Percentiles rank a stretch among this genome's conserved stretches.
Conservation (phyloP, 2,329 filamentous ascomycete species). For the Alternaria panax region DNA sequence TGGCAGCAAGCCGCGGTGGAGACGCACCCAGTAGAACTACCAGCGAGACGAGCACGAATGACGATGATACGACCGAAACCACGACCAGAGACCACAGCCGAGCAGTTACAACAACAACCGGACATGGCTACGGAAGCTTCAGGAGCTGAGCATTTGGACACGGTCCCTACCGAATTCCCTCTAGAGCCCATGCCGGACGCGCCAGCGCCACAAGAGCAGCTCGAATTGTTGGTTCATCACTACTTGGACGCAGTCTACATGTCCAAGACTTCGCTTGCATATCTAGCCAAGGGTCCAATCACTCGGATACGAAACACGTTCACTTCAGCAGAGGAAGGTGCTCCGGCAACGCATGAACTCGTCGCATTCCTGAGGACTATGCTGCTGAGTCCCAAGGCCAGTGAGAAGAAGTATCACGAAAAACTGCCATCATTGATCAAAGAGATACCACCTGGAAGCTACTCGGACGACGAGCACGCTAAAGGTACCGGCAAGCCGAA, state of each 20-base stretch:
- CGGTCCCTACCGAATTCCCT: slow-evolving; percentile 8
- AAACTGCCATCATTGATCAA: slow-evolving; percentile 71
- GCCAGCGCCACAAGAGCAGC: slow-evolving; percentile 52
- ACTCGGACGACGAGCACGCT: slow-evolving; percentile 53
- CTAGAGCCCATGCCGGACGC: slow-evolving; percentile 10
- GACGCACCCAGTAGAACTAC: slow-evolving; percentile 20
- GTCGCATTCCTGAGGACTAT: slow-evolving; percentile 73
- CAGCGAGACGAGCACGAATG: slow-evolving; percentile 34
- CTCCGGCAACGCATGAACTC: slow-evolving; percentile 68
- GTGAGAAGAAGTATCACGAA: slow-evolving; percentile 83
- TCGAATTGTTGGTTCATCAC: slow-evolving; percentile 57
- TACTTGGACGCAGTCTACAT: slow-evolving; percentile 58
- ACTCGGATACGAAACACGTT: slow-evolving; percentile 77
- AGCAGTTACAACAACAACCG: slow-evolving; percentile 7
- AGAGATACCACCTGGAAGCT: slow-evolving; percentile 57
- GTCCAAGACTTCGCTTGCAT: slow-evolving; percentile 75
- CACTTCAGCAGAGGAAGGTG: slow-evolving; percentile 67
- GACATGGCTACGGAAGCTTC: slow-evolving; percentile 1
- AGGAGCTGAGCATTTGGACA: slow-evolving; percentile 1
- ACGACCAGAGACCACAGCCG: slow-evolving; percentile 9
- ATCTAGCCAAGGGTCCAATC: slow-evolving; percentile 83
- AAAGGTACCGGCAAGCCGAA: slow-evolving; percentile 47
- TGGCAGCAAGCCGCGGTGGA: slow-evolving; percentile 43
- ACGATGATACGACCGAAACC: slow-evolving; percentile 41
- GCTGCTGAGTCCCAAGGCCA: slow-evolving; percentile 69